phyloP scores from a whole-genome alignment of 805 yeast species.

The Candida ponderosae region DNA sequence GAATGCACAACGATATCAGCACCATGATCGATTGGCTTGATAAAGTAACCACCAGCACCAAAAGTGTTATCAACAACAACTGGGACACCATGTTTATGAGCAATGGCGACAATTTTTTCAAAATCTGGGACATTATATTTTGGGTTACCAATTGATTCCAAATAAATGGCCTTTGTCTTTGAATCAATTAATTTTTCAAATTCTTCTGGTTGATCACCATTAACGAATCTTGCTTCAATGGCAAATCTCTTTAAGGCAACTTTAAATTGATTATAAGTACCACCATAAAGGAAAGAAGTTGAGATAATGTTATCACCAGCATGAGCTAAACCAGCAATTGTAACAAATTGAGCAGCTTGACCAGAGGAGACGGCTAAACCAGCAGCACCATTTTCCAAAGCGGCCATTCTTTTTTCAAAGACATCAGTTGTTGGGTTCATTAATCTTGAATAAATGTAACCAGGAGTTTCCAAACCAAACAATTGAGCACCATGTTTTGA shows the following conservation, averaged over 20 bases:
- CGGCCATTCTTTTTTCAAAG: constrained; percentile 87
- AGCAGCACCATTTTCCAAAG: constrained; percentile 86
- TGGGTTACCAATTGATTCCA: constrained; percentile 92
- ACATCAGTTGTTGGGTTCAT: constrained; percentile 91
- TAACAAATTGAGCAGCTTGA: constrained; percentile 89
- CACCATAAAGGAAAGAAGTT: constrained; percentile 86
- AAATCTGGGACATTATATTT: constrained; percentile 89
- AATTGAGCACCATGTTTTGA: constrained; percentile 90
- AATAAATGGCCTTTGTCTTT: constrained; percentile 81
- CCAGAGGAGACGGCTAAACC: constrained; percentile 93
- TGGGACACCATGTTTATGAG: constrained; percentile 83
- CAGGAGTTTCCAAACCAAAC: constrained; percentile 77
- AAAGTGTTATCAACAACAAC: constrained; percentile 93
- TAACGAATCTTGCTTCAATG: constrained; percentile 75
- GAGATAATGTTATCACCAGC: constrained; percentile 87
- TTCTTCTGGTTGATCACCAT: constrained; percentile 69
- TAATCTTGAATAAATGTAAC: constrained; percentile 83
- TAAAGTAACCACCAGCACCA: constrained; percentile 91
- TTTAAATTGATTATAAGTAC: constrained; percentile 92
- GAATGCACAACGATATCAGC: constrained; percentile 91
- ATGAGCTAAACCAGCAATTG: constrained; percentile 77
- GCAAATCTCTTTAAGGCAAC: constrained; percentile 87
- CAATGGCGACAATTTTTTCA: constrained; percentile 62
- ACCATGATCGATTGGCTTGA: constrained; percentile 80
- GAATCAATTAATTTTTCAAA: constrained; percentile 71